Base-by-base conservation (phyloP, 2,329 filamentous ascomycete species). In the Thelonectria blattea region DNA sequence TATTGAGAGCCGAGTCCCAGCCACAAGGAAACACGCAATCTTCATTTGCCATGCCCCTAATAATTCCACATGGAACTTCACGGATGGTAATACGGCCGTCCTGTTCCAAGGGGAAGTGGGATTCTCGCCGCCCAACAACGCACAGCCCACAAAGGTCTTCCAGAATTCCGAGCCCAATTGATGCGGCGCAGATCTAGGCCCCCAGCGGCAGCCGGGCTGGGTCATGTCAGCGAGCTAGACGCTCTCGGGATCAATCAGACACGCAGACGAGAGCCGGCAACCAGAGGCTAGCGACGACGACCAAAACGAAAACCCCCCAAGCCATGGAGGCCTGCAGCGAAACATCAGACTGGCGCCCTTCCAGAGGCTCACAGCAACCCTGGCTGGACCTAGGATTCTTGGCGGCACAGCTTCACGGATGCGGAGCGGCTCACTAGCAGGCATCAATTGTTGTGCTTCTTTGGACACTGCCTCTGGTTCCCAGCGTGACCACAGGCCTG, bases 11-110 rank as follows among this genome's bases (percentile, higher is more conserved):
- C 46, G 43, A 57, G 42, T 27, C 57, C 50, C 56, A 62, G 54
- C 60, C 62, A 57, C 62, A 51, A 46, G 56, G 58, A 52, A 62
- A 63, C 57, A 52, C 63, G 56, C 65, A 66, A 58, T 57, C 60
- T 58, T 43, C 55, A 60, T 50, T 43, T 60, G 34, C 60, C 34
- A 58, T 45, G 39, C 51, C 51, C 53, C 62, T 61, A 30, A 30
- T 52, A 47, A 48, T 47, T 52, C 41, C 15, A 56, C 46, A 32
- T 47, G 30, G 17, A 24, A 15, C 14, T 43, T 17, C 53, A 34
- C 46, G 46, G 46, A 24, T 49, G 22, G 53, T 24, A 54, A 47
- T 45, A 30, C 27, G n/a, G 20, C 18, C 22, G 49, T 49, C 45
- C 18, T 46, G 46, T 46, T 39, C 46, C 39, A 50, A 32, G 34